These are phyloP conservation scores for Fraxinus quadrangulata DNA, from an alignment of 257 asterid species.

Conservation along the genomic window DNA sequence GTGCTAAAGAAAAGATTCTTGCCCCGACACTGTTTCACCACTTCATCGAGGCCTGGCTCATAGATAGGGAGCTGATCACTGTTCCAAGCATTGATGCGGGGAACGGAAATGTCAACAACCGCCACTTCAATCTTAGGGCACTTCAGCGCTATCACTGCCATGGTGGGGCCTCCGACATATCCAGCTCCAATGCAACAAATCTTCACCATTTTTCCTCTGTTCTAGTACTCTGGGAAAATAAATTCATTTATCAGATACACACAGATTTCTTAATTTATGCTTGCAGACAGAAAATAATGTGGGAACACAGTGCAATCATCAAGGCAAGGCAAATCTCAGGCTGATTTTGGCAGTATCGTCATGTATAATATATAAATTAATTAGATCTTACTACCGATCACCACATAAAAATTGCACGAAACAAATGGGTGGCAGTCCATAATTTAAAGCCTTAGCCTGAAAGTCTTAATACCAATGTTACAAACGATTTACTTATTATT, in stretches of 20 bases:
- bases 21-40: constrained; percentile 88
- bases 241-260: constrained; percentile 7
- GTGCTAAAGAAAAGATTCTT: constrained; percentile 95
- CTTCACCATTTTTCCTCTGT: constrained; percentile 73
- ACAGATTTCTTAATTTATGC: constrained; percentile 14
- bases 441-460: neutral
- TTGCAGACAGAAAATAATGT: neutral
- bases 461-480: neutral
- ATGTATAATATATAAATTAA: neutral
- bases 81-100: constrained; percentile 92
- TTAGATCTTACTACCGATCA: neutral
- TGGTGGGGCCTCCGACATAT: constrained; percentile 91
- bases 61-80: constrained; percentile 91
- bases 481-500: too few relatives aligned
- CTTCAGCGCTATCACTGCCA: constrained; percentile 96
- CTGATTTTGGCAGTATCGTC: neutral
- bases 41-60: constrained; percentile 97
- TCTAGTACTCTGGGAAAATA: constrained; percentile 32
- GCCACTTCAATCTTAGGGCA: constrained; percentile 78
- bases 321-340: neutral
- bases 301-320: neutral
- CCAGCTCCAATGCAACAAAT: constrained; percentile 97
- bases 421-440: neutral
- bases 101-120: constrained; percentile 83
- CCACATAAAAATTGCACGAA: neutral